Percentiles rank a stretch among this genome's conserved stretches.
Evolutionary conservation across 345 rosid species (phyloP).

Genomic region (Citrus unshiu): DNA sequence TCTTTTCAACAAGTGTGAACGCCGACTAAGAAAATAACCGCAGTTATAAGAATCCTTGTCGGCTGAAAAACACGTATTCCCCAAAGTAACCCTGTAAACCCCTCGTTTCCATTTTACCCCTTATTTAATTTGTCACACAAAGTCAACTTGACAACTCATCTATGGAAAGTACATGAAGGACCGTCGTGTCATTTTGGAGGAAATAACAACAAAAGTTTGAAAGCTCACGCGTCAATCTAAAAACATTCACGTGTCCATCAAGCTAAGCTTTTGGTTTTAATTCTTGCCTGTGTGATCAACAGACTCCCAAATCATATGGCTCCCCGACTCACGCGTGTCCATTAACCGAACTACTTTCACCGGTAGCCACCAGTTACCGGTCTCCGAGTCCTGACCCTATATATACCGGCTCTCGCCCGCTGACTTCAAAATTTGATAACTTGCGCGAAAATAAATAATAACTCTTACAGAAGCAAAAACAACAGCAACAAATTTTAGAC

Average conservation of each 20-base stretch:
- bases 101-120: background rate
- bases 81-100: conserved; percentile 6
- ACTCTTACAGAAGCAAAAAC: background rate
- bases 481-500: background rate
- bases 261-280: background rate
- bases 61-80: background rate
- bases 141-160: conserved; percentile 21
- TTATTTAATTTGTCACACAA: rapidly evolving
- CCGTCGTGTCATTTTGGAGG: conserved; percentile 8
- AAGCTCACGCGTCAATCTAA: conserved; percentile 30
- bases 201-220: background rate
- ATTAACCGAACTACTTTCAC: background rate
- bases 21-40: too few relatives aligned
- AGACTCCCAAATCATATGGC: conserved; percentile 15
- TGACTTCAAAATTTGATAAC: conserved; percentile 1
- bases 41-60: background rate
- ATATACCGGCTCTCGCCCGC: conserved; percentile 9
- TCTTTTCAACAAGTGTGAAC: conserved; percentile 11
- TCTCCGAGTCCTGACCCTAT: conserved; percentile 13
- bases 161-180: conserved; percentile 17
- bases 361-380: conserved; percentile 37
- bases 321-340: conserved; percentile 38
- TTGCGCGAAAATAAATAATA: background rate
- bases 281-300: conserved; percentile 12
- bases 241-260: conserved; percentile 33